Conservation (phyloP, 106 monocot genomes). For the Phalaenopsis aphrodite region DNA sequence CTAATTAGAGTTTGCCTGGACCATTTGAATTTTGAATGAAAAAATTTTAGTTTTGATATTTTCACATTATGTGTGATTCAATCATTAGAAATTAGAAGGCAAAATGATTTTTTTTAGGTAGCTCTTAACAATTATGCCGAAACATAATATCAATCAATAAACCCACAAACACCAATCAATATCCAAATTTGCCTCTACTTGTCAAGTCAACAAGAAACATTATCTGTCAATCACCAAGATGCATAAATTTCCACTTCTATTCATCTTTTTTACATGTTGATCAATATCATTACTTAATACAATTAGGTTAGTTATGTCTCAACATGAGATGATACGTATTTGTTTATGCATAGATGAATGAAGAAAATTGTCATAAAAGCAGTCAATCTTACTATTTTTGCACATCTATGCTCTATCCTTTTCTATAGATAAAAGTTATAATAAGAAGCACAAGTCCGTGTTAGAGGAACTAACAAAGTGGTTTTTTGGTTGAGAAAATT, state of each 20-base stretch:
- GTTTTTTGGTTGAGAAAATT: too few relatives aligned
- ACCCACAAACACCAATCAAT: not conserved
- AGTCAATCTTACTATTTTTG: not conserved
- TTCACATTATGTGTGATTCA: not conserved
- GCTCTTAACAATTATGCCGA: not conserved
- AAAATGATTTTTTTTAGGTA: too few relatives aligned
- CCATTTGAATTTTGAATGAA: not conserved
- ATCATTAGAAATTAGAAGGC: too few relatives aligned
- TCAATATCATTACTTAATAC: not conserved
- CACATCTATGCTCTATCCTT: not conserved
- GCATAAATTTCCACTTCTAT: not conserved
- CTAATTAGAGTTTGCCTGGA: too few relatives aligned
- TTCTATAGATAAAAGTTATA: not conserved
- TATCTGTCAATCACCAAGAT: not conserved
- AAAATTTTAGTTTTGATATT: not conserved
- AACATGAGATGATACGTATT: not conserved
- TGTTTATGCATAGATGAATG: not conserved
- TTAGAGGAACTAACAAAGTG: not conserved
- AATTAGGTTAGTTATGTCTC: not conserved
- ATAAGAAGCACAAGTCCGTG: not conserved
- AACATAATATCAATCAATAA: not conserved
- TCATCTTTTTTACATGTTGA: not conserved
- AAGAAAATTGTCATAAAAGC: not conserved
- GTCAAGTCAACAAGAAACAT: not conserved
- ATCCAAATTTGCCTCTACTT: not conserved